Evolutionary conservation across 305 asterid species (phyloP).

Genomic region (Rubia occidens): DNA sequence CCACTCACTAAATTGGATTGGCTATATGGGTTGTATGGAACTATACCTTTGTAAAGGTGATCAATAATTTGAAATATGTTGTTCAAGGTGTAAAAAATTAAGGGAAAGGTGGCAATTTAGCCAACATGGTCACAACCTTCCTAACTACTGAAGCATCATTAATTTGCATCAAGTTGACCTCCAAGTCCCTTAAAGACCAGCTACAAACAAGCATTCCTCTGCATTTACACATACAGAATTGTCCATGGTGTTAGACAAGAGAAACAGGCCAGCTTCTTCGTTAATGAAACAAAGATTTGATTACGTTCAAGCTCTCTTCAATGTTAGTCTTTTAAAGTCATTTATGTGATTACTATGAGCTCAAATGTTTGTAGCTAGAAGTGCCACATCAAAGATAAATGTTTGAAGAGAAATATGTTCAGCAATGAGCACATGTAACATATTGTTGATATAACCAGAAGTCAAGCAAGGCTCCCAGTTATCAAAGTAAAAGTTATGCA

Average conservation of each 20-base stretch:
- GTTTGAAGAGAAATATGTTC: background rate
- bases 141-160: background rate
- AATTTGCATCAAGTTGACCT: background rate
- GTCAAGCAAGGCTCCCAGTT: background rate
- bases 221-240: background rate
- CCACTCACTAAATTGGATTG: background rate
- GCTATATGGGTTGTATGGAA: background rate
- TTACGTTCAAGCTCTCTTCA: no score
- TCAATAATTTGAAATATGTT: background rate
- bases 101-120: background rate
- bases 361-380: background rate
- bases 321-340: no score
- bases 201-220: background rate
- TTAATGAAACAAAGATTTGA: background rate
- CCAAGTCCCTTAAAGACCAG: background rate
- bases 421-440: background rate
- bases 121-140: background rate
- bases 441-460: background rate
- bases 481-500: background rate
- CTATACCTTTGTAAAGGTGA: background rate
- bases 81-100: background rate
- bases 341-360: background rate
- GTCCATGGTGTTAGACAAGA: background rate
- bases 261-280: background rate
- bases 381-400: background rate